phyloP scores from a whole-genome alignment of 108 stramenopile genomes.

The Pseudonitzschia multistriata region DNA sequence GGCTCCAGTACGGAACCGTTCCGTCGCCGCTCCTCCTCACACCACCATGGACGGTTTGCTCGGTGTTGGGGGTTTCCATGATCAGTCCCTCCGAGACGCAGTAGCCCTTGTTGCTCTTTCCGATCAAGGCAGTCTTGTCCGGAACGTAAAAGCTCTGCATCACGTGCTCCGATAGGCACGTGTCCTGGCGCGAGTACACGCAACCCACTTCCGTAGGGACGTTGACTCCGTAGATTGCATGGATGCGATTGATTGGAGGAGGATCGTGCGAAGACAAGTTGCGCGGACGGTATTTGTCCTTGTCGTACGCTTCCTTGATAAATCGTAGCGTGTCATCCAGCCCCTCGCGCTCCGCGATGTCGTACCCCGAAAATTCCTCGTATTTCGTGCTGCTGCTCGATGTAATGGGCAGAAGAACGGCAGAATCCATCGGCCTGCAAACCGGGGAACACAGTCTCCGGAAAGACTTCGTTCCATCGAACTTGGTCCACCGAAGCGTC shows the following conservation, averaged over 20 bases:
- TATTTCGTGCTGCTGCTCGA: slow-evolving; percentile 2
- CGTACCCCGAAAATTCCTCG: slow-evolving; percentile 25
- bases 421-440: slow-evolving; percentile 9
- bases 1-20: slow-evolving; percentile 55
- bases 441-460: slow-evolving; percentile 12
- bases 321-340: slow-evolving; percentile 19
- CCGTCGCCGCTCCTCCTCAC: slow-evolving; percentile 42
- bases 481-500: slow-evolving; percentile 9
- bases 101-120: slow-evolving; percentile 17
- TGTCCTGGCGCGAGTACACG: slow-evolving; percentile 45
- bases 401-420: neutral
- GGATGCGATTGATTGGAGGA: slow-evolving; percentile 57
- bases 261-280: slow-evolving; percentile 23
- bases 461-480: slow-evolving; percentile 11
- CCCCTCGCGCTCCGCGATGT: slow-evolving; percentile 34
- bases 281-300: slow-evolving; percentile 19
- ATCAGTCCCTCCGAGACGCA: slow-evolving; percentile 40
- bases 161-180: slow-evolving; percentile 16
- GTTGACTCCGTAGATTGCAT: slow-evolving; percentile 64
- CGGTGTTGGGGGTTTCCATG: slow-evolving; percentile 46
- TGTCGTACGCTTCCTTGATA: slow-evolving; percentile 24
- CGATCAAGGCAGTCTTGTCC: slow-evolving; percentile 30
- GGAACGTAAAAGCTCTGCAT: slow-evolving; percentile 32
- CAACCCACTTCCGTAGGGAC: slow-evolving; percentile 50
- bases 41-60: slow-evolving; percentile 22